Conservation (phyloP, 2,329 filamentous ascomycete species). For the Macroventuria anomochaeta region DNA sequence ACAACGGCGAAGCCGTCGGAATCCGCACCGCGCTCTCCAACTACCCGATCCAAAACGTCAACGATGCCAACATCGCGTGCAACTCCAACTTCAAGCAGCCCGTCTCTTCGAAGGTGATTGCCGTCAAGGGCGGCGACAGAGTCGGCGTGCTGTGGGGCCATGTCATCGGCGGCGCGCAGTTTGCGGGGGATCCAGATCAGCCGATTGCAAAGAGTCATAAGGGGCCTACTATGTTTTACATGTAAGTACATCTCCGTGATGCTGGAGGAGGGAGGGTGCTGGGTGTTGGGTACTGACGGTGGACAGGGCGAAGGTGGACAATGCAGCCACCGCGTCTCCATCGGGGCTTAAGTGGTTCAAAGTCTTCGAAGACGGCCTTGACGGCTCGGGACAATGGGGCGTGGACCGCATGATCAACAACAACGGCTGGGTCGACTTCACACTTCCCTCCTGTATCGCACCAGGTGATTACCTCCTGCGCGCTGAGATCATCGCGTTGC, state of each 20-base stretch:
- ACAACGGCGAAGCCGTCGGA: constrained; percentile 59
- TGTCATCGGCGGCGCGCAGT: constrained; percentile 61
- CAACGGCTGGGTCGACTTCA: constrained; percentile 55
- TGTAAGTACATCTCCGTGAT: constrained; percentile 26
- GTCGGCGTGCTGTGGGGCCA: constrained; percentile 62
- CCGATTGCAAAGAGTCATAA: constrained; percentile 59
- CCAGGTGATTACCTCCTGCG: constrained; percentile 52
- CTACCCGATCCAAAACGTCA: constrained; percentile 59
- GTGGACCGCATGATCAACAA: constrained; percentile 58
- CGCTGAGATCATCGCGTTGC: constrained; percentile 54
- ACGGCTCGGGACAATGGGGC: constrained; percentile 53
- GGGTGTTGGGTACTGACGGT: neutral
- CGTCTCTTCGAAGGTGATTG: constrained; percentile 52
- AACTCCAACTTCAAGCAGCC: constrained; percentile 51
- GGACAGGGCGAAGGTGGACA: constrained; percentile 49
- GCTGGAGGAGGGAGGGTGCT: neutral
- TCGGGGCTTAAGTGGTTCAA: constrained; percentile 53
- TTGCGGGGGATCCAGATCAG: constrained; percentile 53
- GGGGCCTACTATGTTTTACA: constrained; percentile 51
- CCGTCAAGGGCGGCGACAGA: constrained; percentile 59
- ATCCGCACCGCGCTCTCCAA: constrained; percentile 59
- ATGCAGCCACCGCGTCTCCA: constrained; percentile 46
- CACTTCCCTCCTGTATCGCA: constrained; percentile 45
- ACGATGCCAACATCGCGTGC: constrained; percentile 56
- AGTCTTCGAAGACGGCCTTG: constrained; percentile 51